Evolutionary conservation across 1,284 basidiomycete genomes (phyloP).

Genomic region (Cerioporus squamosus): DNA sequence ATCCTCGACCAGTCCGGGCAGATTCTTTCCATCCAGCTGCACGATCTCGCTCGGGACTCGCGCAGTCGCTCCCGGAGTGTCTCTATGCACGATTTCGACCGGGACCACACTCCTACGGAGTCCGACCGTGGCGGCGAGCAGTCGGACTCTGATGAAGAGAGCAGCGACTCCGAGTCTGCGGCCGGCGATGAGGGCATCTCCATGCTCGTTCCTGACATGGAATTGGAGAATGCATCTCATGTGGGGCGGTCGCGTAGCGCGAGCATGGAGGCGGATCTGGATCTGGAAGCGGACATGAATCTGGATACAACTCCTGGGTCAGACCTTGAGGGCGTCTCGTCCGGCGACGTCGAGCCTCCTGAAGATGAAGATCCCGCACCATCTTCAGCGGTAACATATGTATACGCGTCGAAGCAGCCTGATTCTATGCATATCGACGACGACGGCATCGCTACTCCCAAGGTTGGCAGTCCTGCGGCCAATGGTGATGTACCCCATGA

Average conservation of each 20-base stretch:
- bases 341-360: no score
- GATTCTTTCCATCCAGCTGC: slow-evolving; percentile 84
- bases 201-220: slow-evolving; percentile 17
- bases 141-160: slow-evolving; percentile 1
- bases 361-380: no score
- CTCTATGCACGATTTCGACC: slow-evolving; percentile 36
- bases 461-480: no score
- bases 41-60: slow-evolving; percentile 60
- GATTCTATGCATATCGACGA: neutral
- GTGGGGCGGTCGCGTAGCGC: slow-evolving; percentile 1
- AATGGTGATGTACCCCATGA: no score
- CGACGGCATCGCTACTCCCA: neutral
- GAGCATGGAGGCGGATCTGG: slow-evolving; percentile 8
- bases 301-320: no score
- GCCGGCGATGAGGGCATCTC: slow-evolving; percentile 15
- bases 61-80: slow-evolving; percentile 61
- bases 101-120: neutral
- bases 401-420: no score
- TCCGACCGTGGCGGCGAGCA: slow-evolving; percentile 19
- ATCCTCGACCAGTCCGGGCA: slow-evolving; percentile 91
- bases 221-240: slow-evolving; percentile 7
- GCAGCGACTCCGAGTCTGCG: slow-evolving; percentile 7
- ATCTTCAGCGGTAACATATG: no score
- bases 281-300: neutral
- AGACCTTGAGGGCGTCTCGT: no score